Evolutionary conservation across 169 alveolate species (phyloP), one percentile per base, ranked within the genome.

Genomic region (Theileria parva): DNA sequence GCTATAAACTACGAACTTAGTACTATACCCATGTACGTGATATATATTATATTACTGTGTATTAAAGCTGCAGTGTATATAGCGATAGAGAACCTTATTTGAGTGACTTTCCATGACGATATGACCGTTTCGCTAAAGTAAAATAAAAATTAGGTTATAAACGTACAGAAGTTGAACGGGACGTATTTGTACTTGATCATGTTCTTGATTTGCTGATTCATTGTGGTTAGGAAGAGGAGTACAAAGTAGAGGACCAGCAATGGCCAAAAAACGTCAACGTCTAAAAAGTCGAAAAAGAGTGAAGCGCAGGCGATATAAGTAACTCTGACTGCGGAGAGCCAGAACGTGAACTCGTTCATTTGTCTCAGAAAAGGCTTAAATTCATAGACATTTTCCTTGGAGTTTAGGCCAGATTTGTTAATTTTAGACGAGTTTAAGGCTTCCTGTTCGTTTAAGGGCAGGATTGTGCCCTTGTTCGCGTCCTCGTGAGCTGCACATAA

Each of bases 231-330:
- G 74, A 95, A 95, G 60, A 95, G 87, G 39, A 92, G 70, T 25
- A 95, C 78, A 86, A 95, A 95, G 80, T 95, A 95, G 50, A 95
- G 55, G 30, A 95, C 91, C 57, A 94, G 87, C 59, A 95, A 75
- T 25, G 98, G 98, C 98, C 98, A 95, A 80, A 93, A 95, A 28
- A 95, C 98, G 13, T 97, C 97, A 57, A 95, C 69, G 80, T 95
- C 96, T 65, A 95, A 77, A 69, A 87, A 74, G 51, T 89, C 93
- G 86, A 92, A 92, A 37, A 71, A 81, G 34, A 92, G 80, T 64
- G 87, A 69, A 8, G 85, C 0, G 57, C 85, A 77, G 64, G 94
- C 87, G 53, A 86, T 59, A 65, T 86, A 71, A 32, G 94, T 64
- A 30, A 94, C 94, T 63, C 93, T 81, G 34, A 89, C 78, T 32